Percentiles rank a stretch among this genome's conserved stretches.
Evolutionary conservation across 805 yeast species (phyloP).

Genomic region (Schwanniomyces sp.): DNA sequence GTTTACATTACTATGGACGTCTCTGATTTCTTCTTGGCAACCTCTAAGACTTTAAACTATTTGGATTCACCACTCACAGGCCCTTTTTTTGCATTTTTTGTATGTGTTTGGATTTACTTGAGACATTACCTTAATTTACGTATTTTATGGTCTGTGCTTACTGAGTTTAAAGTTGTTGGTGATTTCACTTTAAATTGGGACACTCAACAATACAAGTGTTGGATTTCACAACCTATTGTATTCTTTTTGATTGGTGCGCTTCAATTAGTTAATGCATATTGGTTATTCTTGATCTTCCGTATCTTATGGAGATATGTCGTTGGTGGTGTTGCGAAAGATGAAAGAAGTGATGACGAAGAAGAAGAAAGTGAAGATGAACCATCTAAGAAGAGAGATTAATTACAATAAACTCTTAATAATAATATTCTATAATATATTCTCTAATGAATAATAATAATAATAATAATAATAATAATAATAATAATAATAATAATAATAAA

Average conservation of each 20-base stretch:
- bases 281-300: constrained; percentile 82
- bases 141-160: constrained; percentile 80
- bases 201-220: constrained; percentile 93
- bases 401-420: background rate
- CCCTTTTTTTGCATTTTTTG: constrained; percentile 69
- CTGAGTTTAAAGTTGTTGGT: constrained; percentile 87
- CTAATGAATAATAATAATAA: background rate
- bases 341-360: constrained; percentile 82
- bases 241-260: constrained; percentile 74
- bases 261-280: constrained; percentile 82
- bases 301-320: constrained; percentile 66
- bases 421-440: background rate
- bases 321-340: constrained; percentile 68
- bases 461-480: background rate
- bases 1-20: constrained; percentile 95
- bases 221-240: constrained; percentile 90
- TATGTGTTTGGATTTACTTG: constrained; percentile 76
- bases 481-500: background rate
- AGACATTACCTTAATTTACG: constrained; percentile 84
- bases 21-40: constrained; percentile 83
- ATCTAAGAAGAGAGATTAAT: constrained; percentile 15
- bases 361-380: constrained; percentile 12
- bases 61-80: constrained; percentile 64
- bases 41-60: constrained; percentile 85
- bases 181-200: constrained; percentile 77